Conservation (phyloP, 1,284 basidiomycete genomes). For the Cutaneotrichosporon daszewskae region DNA sequence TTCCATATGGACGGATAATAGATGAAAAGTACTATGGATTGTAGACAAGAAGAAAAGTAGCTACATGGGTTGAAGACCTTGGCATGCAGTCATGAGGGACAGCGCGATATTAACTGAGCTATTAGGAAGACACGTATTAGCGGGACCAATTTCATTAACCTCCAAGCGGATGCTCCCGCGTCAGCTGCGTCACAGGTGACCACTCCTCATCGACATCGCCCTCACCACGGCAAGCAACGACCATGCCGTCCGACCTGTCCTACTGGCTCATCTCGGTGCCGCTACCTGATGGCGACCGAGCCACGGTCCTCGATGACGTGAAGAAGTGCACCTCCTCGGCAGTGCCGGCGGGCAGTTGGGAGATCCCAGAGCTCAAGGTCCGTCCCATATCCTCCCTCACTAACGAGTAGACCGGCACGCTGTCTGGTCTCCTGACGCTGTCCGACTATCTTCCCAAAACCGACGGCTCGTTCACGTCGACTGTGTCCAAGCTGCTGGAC, state of each 20-base stretch:
- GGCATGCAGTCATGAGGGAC: too few species aligned
- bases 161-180: too few species aligned
- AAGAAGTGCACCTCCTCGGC: slow-evolving; percentile 42
- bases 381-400: slow-evolving; percentile 8
- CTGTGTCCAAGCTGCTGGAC: slow-evolving; percentile 89
- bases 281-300: slow-evolving; percentile 50
- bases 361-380: slow-evolving; percentile 48
- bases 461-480: slow-evolving; percentile 78
- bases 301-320: slow-evolving; percentile 50
- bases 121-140: too few species aligned
- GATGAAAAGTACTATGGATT: too few species aligned
- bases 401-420: slow-evolving; percentile 72
- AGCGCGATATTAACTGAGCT: too few species aligned
- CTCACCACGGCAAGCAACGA: too few species aligned
- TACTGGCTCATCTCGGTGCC: slow-evolving; percentile 55
- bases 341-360: slow-evolving; percentile 38
- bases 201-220: too few species aligned
- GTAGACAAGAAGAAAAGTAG: too few species aligned
- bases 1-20: slow-evolving; percentile 24
- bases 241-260: slow-evolving; percentile 52
- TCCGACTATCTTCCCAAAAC: slow-evolving; percentile 91
- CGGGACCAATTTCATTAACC: too few species aligned
- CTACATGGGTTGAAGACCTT: too few species aligned
- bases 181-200: too few species aligned
- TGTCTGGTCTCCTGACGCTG: slow-evolving; percentile 80